These are phyloP conservation scores for Wallemia hederae DNA, from an alignment of 1,284 basidiomycete genomes.

Conservation along the genomic window DNA sequence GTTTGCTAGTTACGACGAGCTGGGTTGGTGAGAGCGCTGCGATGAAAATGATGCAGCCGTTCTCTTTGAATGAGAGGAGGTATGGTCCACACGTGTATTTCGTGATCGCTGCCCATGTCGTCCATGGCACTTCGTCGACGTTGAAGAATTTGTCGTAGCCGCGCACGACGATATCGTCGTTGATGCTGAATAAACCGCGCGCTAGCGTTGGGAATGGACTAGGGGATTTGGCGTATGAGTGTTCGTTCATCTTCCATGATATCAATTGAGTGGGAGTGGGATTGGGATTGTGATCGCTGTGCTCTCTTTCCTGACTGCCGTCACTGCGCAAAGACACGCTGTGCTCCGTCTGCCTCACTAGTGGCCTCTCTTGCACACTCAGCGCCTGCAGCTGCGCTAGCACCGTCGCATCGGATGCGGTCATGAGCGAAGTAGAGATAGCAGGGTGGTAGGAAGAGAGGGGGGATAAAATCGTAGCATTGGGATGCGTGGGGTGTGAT, in stretches of 20 bases:
- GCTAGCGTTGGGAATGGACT: conserved; percentile 76
- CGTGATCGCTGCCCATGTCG: conserved; percentile 52
- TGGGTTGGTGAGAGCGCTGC: conserved; percentile 46
- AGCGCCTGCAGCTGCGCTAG: neutral
- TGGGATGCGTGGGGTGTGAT: neutral
- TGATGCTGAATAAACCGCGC: conserved; percentile 44
- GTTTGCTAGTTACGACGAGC: conserved; percentile 73
- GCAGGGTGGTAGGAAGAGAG: neutral
- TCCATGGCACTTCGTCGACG: conserved; percentile 83
- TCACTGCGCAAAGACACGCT: too few relatives aligned
- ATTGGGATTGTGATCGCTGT: too few relatives aligned
- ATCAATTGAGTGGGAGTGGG: too few relatives aligned
- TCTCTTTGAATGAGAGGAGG: conserved; percentile 72
- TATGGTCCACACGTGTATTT: conserved; percentile 50
- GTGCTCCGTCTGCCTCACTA: neutral
- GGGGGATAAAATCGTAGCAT: neutral
- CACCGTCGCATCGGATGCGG: neutral
- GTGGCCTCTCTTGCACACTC: neutral
- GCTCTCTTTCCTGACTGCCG: too few relatives aligned
- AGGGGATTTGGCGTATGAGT: conserved; percentile 61
- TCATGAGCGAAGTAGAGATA: neutral
- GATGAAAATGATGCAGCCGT: conserved; percentile 95
- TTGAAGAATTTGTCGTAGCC: conserved; percentile 99
- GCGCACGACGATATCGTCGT: conserved; percentile 37
- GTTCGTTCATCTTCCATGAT: conserved; percentile 77